Evolutionary conservation across 2,329 filamentous ascomycete genomes (phyloP).

Genomic region (Colletotrichum paranaense): DNA sequence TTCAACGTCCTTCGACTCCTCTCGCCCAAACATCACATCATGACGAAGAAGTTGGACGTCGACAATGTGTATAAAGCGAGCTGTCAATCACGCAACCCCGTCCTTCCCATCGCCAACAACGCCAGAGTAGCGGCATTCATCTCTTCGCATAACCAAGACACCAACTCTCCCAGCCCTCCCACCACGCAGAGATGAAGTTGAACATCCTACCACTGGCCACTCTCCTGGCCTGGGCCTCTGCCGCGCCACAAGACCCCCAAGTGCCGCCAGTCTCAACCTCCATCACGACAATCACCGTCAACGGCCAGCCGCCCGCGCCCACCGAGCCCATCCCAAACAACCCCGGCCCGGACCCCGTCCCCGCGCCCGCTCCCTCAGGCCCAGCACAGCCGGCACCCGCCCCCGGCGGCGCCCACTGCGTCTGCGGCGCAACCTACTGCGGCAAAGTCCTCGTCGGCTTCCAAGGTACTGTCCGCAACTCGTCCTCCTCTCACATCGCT

Average conservation of each 20-base stretch:
- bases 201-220: slow-evolving; percentile 14
- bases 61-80: slow-evolving; percentile 23
- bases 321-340: slow-evolving; percentile 24
- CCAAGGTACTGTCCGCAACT: slow-evolving; percentile 9
- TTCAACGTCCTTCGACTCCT: background rate
- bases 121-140: background rate
- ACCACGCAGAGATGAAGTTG: slow-evolving; percentile 8
- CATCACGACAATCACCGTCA: slow-evolving; percentile 26
- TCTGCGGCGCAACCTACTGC: slow-evolving; percentile 56
- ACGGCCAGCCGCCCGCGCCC: background rate
- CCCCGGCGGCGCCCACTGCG: slow-evolving; percentile 46
- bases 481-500: background rate
- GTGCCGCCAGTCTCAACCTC: slow-evolving; percentile 10
- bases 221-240: slow-evolving; percentile 18
- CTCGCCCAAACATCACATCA: too few species aligned
- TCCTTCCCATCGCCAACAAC: background rate
- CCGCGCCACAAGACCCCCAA: slow-evolving; percentile 25
- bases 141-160: background rate
- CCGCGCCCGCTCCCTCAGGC: background rate
- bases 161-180: background rate
- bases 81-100: slow-evolving; percentile 1
- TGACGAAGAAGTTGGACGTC: background rate
- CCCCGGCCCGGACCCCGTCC: background rate
- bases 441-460: slow-evolving; percentile 48
- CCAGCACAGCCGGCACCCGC: slow-evolving; percentile 29